phyloP scores from a whole-genome alignment of 805 yeast genomes.

The Komagataella phaffii region DNA sequence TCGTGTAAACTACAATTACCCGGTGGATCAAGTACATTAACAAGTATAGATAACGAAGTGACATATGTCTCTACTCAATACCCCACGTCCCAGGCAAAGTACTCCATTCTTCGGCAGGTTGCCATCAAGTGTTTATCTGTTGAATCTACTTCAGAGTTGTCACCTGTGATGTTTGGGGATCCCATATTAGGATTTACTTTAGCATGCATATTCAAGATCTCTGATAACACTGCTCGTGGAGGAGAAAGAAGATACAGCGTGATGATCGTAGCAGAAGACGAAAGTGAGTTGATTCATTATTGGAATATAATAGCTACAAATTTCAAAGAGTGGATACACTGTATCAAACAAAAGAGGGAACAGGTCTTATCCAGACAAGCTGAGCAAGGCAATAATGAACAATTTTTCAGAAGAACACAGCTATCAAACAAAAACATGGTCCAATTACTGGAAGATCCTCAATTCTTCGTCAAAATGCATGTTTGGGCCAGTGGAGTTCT shows the following conservation, averaged over 20 bases:
- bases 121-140: slow-evolving; percentile 55
- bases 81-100: slow-evolving; percentile 37
- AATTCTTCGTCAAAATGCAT: background rate
- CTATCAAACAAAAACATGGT: background rate
- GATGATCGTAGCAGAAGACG: slow-evolving; percentile 43
- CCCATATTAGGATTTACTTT: slow-evolving; percentile 46
- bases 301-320: slow-evolving; percentile 38
- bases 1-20: slow-evolving; percentile 51
- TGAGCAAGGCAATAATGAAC: background rate
- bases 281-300: slow-evolving; percentile 32
- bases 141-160: slow-evolving; percentile 46
- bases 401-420: background rate
- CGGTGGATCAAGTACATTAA: slow-evolving; percentile 12
- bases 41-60: slow-evolving; percentile 11
- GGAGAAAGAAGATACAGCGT: slow-evolving; percentile 57
- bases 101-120: slow-evolving; percentile 41
- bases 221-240: slow-evolving; percentile 59
- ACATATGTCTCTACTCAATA: slow-evolving; percentile 45
- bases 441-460: background rate
- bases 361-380: background rate
- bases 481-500: background rate
- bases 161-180: slow-evolving; percentile 56
- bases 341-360: slow-evolving; percentile 14
- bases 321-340: slow-evolving; percentile 23
- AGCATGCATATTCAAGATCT: slow-evolving; percentile 44